phyloP scores from a whole-genome alignment of 106 monocot species.

The Dioscorea dumetorum region DNA sequence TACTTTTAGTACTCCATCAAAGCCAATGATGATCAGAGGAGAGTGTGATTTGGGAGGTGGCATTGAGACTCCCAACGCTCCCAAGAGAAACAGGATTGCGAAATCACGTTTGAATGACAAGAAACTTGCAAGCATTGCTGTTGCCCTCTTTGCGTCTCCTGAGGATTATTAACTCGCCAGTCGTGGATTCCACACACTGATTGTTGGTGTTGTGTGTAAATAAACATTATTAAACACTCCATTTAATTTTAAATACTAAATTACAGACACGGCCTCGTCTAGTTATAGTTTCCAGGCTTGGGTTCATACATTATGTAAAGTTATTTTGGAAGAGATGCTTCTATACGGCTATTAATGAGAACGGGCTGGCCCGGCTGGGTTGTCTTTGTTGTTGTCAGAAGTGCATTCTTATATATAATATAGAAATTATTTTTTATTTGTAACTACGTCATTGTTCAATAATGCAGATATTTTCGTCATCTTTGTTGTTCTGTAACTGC shows the following conservation, averaged over 20 bases:
- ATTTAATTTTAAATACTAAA: too few relatives aligned
- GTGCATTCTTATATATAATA: too few relatives aligned
- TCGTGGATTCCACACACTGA: not conserved
- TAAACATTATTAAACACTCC: too few relatives aligned
- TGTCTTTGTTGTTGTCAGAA: too few relatives aligned
- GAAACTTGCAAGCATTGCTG: slow-evolving; percentile 14
- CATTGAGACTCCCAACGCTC: slow-evolving; percentile 21
- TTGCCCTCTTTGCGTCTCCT: slow-evolving; percentile 15
- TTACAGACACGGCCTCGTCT: not conserved
- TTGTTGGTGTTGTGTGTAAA: too few relatives aligned
- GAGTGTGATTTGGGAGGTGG: not conserved
- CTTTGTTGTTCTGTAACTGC: not conserved
- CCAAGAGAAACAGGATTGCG: slow-evolving; percentile 23
- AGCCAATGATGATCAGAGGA: not conserved
- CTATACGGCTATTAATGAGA: not conserved
- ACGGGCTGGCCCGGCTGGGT: not conserved
- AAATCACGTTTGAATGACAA: slow-evolving; percentile 18
- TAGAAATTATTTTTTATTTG: too few relatives aligned
- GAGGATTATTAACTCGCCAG: slow-evolving; percentile 4
- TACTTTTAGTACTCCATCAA: slow-evolving; percentile 27
- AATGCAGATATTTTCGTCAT: too few relatives aligned
- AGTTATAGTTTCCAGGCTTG: not conserved
- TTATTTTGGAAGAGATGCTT: not conserved
- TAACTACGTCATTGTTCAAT: too few relatives aligned
- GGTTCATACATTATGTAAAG: not conserved